These are phyloP conservation scores for Gypsophila paniculata DNA, from an alignment of 179 eudicot genomes.

Conservation along the genomic window DNA sequence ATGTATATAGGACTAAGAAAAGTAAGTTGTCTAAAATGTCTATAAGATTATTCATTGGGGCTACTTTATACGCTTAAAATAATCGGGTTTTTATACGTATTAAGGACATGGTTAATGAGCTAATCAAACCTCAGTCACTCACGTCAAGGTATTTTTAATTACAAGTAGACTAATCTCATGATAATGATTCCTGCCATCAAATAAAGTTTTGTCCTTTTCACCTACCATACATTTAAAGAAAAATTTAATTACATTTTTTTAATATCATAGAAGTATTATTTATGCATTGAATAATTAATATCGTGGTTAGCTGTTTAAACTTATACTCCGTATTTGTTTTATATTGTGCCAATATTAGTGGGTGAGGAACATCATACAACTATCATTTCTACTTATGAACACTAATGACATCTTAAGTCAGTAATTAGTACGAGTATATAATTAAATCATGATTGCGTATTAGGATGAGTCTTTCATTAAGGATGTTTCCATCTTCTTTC, in stretches of 20 bases:
- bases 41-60: conserved; percentile 9
- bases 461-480: too few species aligned
- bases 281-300: too few species aligned
- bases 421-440: too few species aligned
- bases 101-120: conserved; percentile 15
- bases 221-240: conserved; percentile 10
- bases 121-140: conserved; percentile 15
- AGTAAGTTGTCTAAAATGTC: not conserved
- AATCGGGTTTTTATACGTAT: not conserved
- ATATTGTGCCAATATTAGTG: too few species aligned
- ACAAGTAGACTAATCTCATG: conserved; percentile 15
- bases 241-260: not conserved
- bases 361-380: too few species aligned
- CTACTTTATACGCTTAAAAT: conserved; percentile 2
- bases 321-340: too few species aligned
- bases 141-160: conserved; percentile 16
- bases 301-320: too few species aligned
- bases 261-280: too few species aligned
- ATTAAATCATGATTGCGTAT: too few species aligned
- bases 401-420: too few species aligned
- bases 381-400: too few species aligned
- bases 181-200: conserved; percentile 11
- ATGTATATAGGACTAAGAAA: not conserved
- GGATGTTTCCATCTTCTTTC: too few species aligned
- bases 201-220: conserved; percentile 14